Conservation (phyloP, 1,139 yeast genomes). For the Yamadazyma dendronema region DNA sequence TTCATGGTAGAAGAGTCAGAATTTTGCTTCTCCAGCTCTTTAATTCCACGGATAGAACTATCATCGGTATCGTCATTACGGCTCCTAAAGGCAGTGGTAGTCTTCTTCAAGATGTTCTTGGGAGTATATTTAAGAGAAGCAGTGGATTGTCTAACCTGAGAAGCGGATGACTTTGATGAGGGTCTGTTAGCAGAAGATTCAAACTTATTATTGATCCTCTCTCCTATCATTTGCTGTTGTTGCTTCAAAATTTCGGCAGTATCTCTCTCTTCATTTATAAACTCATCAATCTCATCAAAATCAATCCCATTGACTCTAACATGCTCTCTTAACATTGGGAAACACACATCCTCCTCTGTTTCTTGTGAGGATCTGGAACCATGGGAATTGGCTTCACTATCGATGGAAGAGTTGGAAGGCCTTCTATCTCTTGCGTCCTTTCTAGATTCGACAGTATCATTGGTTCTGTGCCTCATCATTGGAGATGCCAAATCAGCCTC, state of each 20-base stretch:
- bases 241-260: conserved; percentile 23
- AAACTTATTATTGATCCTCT: conserved; percentile 13
- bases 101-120: conserved; percentile 30
- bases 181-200: not conserved
- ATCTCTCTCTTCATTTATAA: conserved; percentile 53
- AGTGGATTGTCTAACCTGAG: conserved; percentile 17
- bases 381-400: conserved; percentile 68
- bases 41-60: conserved; percentile 9
- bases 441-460: conserved; percentile 27
- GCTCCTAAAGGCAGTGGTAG: conserved; percentile 13
- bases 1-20: conserved; percentile 30
- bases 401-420: conserved; percentile 41
- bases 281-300: conserved; percentile 76
- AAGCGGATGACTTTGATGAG: conserved; percentile 12
- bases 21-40: conserved; percentile 13
- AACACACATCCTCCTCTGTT: conserved; percentile 97
- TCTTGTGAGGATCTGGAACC: conserved; percentile 75
- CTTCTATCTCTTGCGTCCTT: conserved; percentile 21
- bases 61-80: conserved; percentile 3
- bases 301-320: conserved; percentile 71
- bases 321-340: conserved; percentile 82
- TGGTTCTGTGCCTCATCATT: conserved; percentile 31
- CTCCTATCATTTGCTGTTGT: conserved; percentile 33
- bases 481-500: conserved; percentile 33
- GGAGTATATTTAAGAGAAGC: conserved; percentile 70